Base-by-base conservation (phyloP, 805 yeast species). In the Candida michaelii region DNA sequence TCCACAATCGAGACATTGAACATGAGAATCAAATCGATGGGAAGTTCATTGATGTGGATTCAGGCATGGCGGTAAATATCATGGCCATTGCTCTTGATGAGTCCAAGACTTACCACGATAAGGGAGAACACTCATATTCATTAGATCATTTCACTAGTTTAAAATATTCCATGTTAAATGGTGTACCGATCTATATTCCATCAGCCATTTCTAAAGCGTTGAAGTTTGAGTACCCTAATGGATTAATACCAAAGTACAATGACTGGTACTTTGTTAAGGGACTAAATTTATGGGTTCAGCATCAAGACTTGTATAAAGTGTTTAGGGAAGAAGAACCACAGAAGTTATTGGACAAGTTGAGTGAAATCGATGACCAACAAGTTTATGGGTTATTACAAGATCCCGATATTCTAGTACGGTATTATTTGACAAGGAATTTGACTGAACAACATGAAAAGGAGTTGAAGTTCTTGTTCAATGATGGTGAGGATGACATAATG, bases 31-130 rank as follows among this genome's bases (percentile, higher is more conserved):
- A 56, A 40, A 58, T 62, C 17, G 66, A 62, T 45, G 66, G 80
- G 8, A 70, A 84, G 46, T 76, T 82, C 52, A 75, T 81, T 40
- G 86, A 82, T 53, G 69, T 72, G 7, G 74, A 74, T 36, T 72
- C 82, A 1, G 86, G 86, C 7, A 52, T 73, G 10, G 81, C 77
- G 50, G 66, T 81, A 38, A 85, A 81, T 49, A 66, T 82, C 35
- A 73, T 77, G 2, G 86, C 80, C 2, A 41, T 62, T 17, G 53
- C 33, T 2, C 18, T 3, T n/a, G 50, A 56, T 15, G 41, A 46
- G 10, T 54, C 53, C 12, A 39, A 47, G 21, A 44, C 60, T 32
- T 54, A 50, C 40, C 65, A 70, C 42, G 83, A 88, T 55, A 69
- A 83, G 49, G 79, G 82, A 58, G 67, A 71, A 43, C 89, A 83